Conservation (phyloP, 768 basidiomycete species). For the Boletus huronensis region DNA sequence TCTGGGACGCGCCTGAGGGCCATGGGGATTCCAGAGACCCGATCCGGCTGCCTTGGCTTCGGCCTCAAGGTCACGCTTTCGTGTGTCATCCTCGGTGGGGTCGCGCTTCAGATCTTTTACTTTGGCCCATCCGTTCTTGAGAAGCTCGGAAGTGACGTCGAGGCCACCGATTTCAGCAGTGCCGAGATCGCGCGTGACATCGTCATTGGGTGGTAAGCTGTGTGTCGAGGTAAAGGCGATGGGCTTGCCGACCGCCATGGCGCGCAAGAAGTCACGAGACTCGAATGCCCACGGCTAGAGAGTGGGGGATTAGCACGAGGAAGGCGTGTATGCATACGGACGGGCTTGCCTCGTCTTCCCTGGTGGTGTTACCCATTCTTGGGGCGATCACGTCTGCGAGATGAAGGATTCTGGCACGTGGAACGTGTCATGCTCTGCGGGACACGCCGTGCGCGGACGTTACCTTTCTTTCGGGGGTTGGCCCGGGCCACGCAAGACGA, state of each 20-base stretch:
- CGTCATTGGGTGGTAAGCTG: constrained; percentile 72
- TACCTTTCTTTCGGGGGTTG: constrained; percentile 90
- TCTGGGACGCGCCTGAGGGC: constrained; percentile 51
- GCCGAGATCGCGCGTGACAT: constrained; percentile 76
- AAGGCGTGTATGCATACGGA: background rate
- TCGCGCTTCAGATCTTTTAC: constrained; percentile 86
- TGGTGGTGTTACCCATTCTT: constrained; percentile 71
- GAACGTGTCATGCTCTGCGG: constrained; percentile 9
- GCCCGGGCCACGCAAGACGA: constrained; percentile 79
- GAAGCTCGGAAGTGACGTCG: constrained; percentile 72
- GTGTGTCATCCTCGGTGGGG: constrained; percentile 72
- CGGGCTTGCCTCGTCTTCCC: constrained; percentile 79
- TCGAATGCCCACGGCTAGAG: constrained; percentile 85
- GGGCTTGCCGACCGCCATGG: constrained; percentile 85
- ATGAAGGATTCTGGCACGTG: constrained; percentile 67
- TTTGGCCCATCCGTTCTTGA: constrained; percentile 90
- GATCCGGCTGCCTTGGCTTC: constrained; percentile 72
- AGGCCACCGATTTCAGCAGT: constrained; percentile 66
- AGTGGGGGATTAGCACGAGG: background rate
- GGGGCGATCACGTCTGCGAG: constrained; percentile 86
- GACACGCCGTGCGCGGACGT: background rate
- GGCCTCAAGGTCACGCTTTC: constrained; percentile 67
- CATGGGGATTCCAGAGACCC: constrained; percentile 86
- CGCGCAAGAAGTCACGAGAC: constrained; percentile 87
- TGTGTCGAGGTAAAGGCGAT: constrained; percentile 81